Percentiles rank a stretch among this genome's conserved stretches.
These are phyloP conservation scores for Tripterygium wilfordii DNA, from an alignment of 177 flowering plant species.

Conservation along the genomic window DNA sequence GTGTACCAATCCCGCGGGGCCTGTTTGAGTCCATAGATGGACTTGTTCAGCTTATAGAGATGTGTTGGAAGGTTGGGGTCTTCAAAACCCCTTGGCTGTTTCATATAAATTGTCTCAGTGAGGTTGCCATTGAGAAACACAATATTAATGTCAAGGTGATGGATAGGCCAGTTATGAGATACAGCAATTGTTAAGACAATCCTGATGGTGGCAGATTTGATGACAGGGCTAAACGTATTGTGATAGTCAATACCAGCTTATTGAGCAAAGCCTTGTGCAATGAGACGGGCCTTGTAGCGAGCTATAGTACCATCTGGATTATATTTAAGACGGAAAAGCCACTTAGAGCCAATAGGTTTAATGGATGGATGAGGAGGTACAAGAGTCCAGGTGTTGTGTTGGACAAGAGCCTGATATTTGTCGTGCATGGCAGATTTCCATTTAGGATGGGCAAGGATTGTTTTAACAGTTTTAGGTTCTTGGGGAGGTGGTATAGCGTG, in stretches of 20 bases:
- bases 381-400: not conserved
- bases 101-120: not conserved
- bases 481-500: too few relatives aligned
- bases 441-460: not conserved
- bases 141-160: too few relatives aligned
- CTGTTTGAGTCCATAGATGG: not conserved
- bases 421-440: not conserved
- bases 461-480: not conserved
- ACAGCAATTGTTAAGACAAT: not conserved
- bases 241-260: not conserved
- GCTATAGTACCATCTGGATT: not conserved
- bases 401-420: not conserved
- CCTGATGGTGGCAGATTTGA: not conserved
- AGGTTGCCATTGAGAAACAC: not conserved
- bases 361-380: not conserved
- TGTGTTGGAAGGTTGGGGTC: not conserved
- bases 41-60: too few relatives aligned
- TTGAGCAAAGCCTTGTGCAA: not conserved
- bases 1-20: not conserved
- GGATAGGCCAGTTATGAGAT: not conserved
- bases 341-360: not conserved
- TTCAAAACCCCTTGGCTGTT: not conserved
- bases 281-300: not conserved
- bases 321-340: not conserved
- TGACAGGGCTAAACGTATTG: not conserved